Base-by-base conservation (phyloP, 1,284 basidiomycete species). In the Fomitopsis palustris region DNA sequence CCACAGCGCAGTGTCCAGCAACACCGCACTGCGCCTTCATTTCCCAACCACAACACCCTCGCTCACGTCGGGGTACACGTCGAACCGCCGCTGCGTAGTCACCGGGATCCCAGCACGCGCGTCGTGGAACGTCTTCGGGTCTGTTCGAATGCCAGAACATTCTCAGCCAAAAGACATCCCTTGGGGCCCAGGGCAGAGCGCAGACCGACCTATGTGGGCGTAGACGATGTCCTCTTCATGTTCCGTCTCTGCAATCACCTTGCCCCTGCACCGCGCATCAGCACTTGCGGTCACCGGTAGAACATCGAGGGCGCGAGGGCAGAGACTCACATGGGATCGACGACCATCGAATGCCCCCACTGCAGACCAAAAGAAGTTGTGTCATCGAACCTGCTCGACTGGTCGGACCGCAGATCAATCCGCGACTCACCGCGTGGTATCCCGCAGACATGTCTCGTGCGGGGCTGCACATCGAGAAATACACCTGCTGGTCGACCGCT, bases 401-500 rank as follows among this genome's bases (percentile, higher is more conserved):
- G 25, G 16, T 39, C 17, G 23, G 33, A 27, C n/a, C n/a, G 14
- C 38, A 17, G 5, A 35, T 8, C 51, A 23, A 12, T 21, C 42
- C 9, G 8, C 31, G 23, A 78, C 90, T 68, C 66, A 94, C 93
- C 60, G 95, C 93, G 71, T 96, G 92, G 71, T 96, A 96, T 19
- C 78, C 82, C 31, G 93, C 90, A 16, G 79, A 84, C 59, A 90
- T 73, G 65, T 97, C 92, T 38, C 96, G 84, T 1, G 97, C 95
- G 33, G 96, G 95, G 63, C 95, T 98, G 74, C 95, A 98, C 90
- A 96, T 96, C 2, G 92, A 84, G 62, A 97, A 87, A 76, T 87
- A 99, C 21, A 98, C 85, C 75, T 99, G 96, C 70, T 99, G 98
- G 72, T 99, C 96, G 31, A 95, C 85, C 9, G 96, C 96, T 58